phyloP scores from a whole-genome alignment of 306 rosid genomes.

The Vigna angularis region DNA sequence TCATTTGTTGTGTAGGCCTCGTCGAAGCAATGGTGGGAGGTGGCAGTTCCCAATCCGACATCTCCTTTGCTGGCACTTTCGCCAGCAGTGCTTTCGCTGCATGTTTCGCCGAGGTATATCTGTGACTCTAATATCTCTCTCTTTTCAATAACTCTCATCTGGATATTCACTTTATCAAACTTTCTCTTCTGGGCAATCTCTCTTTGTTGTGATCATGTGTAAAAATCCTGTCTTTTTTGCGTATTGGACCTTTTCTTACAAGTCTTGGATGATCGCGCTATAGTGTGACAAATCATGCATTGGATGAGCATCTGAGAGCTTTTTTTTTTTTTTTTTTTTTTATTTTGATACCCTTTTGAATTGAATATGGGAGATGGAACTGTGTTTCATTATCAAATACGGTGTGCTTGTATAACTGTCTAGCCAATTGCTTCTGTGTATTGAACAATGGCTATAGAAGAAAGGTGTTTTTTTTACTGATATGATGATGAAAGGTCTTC shows the following conservation, averaged over 20 bases:
- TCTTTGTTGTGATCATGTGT: slow-evolving; percentile 34
- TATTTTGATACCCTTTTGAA: slow-evolving; percentile 12
- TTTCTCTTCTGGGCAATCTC: not conserved
- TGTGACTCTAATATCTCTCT: not conserved
- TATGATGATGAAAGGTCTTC: slow-evolving; percentile 22
- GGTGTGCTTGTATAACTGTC: slow-evolving; percentile 18
- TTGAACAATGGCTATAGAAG: not conserved
- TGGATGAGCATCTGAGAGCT: not conserved
- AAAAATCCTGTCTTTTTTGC: not conserved
- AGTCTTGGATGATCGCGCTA: not conserved
- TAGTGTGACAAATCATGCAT: slow-evolving; percentile 17
- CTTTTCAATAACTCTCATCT: slow-evolving; percentile 20
- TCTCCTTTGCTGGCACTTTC: slow-evolving; percentile 72
- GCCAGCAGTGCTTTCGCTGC: slow-evolving; percentile 83
- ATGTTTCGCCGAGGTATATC: slow-evolving; percentile 74
- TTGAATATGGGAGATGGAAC: slow-evolving; percentile 18
- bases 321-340: not conserved
- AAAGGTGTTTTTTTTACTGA: not conserved
- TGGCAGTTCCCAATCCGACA: slow-evolving; percentile 62
- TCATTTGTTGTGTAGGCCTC: not conserved
- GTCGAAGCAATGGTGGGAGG: slow-evolving; percentile 65
- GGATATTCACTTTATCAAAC: not conserved
- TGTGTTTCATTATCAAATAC: not conserved
- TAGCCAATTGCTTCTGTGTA: not conserved
- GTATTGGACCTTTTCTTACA: not conserved